Evolutionary conservation across 768 basidiomycete genomes (phyloP).

Genomic region (Hebeloma cylindrosporum): DNA sequence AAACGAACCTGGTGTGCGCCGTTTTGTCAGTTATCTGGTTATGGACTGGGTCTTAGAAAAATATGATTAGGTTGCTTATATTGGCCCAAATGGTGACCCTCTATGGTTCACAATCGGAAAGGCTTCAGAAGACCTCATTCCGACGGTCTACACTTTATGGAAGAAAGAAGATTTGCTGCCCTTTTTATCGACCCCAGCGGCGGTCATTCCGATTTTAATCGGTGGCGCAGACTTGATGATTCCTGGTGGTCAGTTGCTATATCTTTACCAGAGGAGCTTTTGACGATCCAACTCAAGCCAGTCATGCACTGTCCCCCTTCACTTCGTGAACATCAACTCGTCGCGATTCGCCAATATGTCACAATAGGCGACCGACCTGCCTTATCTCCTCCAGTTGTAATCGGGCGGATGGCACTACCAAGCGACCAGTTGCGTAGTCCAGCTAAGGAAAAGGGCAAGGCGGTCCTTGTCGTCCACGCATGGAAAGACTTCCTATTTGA

Average conservation of each 20-base stretch:
- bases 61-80: slow-evolving; percentile 54
- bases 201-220: slow-evolving; percentile 69
- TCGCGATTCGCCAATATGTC: slow-evolving; percentile 57
- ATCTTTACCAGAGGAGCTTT: slow-evolving; percentile 8
- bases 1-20: slow-evolving; percentile 63
- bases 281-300: slow-evolving; percentile 39
- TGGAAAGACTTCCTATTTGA: slow-evolving; percentile 80
- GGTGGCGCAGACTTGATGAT: slow-evolving; percentile 90
- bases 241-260: slow-evolving; percentile 61
- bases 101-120: slow-evolving; percentile 80
- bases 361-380: slow-evolving; percentile 31
- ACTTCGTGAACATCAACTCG: slow-evolving; percentile 51
- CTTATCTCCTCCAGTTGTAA: slow-evolving; percentile 64
- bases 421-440: slow-evolving; percentile 44
- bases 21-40: background rate
- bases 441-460: slow-evolving; percentile 67
- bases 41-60: slow-evolving; percentile 4
- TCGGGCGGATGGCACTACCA: slow-evolving; percentile 69
- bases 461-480: slow-evolving; percentile 67
- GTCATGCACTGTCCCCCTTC: slow-evolving; percentile 55
- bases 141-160: slow-evolving; percentile 84
- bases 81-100: slow-evolving; percentile 66
- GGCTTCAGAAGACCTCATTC: slow-evolving; percentile 64
- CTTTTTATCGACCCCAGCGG: slow-evolving; percentile 64
- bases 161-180: slow-evolving; percentile 70